Percentiles rank a stretch among this genome's conserved stretches.
These are phyloP conservation scores for Hortaea werneckii DNA, from an alignment of 2,329 filamentous ascomycete genomes.

Conservation along the genomic window DNA sequence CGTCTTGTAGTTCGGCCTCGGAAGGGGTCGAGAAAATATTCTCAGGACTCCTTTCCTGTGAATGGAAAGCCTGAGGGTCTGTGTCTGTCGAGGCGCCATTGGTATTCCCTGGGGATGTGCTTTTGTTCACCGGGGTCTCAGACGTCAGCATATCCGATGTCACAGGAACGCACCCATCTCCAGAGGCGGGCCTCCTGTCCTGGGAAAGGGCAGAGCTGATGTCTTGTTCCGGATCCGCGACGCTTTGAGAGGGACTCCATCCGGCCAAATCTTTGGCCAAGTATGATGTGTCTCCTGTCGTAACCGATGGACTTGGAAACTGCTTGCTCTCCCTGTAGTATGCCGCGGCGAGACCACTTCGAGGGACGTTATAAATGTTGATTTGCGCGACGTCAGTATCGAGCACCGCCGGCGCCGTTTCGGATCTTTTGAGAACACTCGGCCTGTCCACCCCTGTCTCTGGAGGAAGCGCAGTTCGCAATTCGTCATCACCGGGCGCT, in stretches of 20 bases:
- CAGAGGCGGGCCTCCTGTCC: not conserved
- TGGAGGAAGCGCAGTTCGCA: conserved; percentile 14
- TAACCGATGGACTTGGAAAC: conserved; percentile 10
- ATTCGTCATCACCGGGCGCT: conserved; percentile 8
- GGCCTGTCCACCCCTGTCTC: conserved; percentile 1
- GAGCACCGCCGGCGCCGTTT: conserved; percentile 1
- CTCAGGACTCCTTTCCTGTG: too few species aligned
- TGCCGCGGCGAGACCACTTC: conserved; percentile 22
- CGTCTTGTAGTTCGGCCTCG: conserved; percentile 14
- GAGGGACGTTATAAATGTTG: conserved; percentile 24
- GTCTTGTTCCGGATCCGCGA: conserved; percentile 5
- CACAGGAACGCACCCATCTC: too few species aligned
- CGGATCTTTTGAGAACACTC: not conserved
- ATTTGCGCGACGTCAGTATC: conserved; percentile 8
- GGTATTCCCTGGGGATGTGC: too few species aligned
- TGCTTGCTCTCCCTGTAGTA: conserved; percentile 21
- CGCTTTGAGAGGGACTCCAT: conserved; percentile 20
- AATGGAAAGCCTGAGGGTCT: too few species aligned
- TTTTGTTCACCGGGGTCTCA: too few species aligned
- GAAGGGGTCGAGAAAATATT: conserved; percentile 18
- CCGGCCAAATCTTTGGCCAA: conserved; percentile 3
- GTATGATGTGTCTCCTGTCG: not conserved
- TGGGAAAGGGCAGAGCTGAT: not conserved
- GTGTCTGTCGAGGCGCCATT: too few species aligned
- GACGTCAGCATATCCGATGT: too few species aligned